Conservation (phyloP, 176 grass and related monocot species). For the Poa pratensis region DNA sequence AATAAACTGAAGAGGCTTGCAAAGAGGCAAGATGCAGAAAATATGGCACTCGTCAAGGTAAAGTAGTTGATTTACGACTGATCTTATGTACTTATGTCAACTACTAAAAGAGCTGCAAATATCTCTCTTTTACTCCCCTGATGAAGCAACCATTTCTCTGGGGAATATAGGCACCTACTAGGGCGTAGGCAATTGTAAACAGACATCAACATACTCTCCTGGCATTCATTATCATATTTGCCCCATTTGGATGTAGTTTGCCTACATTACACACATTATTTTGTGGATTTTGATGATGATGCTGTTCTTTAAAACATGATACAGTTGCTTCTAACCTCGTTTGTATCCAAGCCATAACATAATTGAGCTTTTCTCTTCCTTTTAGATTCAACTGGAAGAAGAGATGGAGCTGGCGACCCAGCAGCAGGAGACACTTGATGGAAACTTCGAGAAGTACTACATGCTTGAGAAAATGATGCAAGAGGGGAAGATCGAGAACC, state of each 20-base stretch:
- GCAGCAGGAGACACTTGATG: slow-evolving; percentile 52
- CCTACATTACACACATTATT: not conserved
- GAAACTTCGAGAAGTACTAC: slow-evolving; percentile 53
- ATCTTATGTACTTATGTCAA: not conserved
- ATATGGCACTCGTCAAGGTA: slow-evolving; percentile 66
- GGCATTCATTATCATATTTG: not conserved
- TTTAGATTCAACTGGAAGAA: slow-evolving; percentile 59
- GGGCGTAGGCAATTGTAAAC: not conserved
- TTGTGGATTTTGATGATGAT: slow-evolving; percentile 29
- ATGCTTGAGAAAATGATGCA: slow-evolving; percentile 50
- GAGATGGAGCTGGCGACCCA: slow-evolving; percentile 57
- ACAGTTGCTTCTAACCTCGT: not conserved
- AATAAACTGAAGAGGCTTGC: slow-evolving; percentile 45
- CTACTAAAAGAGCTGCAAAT: not conserved
- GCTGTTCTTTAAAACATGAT: not conserved
- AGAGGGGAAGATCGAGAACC: slow-evolving; percentile 34
- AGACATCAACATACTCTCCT: not conserved
- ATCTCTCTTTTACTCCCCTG: not conserved
- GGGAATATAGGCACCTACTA: not conserved
- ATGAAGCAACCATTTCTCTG: not conserved
- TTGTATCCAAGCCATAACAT: slow-evolving; percentile 12
- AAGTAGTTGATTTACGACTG: not conserved
- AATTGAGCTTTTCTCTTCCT: not conserved
- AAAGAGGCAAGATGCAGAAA: slow-evolving; percentile 58
- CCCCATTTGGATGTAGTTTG: not conserved